phyloP scores from a whole-genome alignment of 2,329 filamentous ascomycete genomes.

The Paraphaeosphaeria sporulosa region DNA sequence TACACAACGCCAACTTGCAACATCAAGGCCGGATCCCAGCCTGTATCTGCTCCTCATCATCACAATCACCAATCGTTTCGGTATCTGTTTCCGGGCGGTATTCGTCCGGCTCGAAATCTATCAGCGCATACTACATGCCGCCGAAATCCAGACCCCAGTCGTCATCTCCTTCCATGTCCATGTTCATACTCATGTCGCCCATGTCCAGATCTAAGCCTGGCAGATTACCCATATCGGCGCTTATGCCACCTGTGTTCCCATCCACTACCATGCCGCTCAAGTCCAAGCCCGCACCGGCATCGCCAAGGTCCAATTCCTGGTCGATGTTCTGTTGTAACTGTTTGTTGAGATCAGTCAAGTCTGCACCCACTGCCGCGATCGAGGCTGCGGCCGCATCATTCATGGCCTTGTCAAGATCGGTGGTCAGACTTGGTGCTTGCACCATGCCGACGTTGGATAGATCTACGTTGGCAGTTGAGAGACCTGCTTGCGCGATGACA shows the following conservation, averaged over 20 bases:
- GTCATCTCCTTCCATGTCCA: conserved; percentile 41
- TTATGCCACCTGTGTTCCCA: conserved; percentile 29
- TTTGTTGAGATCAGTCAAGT: conserved; percentile 40
- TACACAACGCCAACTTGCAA: not conserved
- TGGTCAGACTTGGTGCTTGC: conserved; percentile 34
- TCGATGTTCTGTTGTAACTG: conserved; percentile 44
- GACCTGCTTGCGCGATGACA: conserved; percentile 29
- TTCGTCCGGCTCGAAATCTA: not conserved
- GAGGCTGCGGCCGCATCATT: conserved; percentile 44
- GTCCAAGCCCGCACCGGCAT: conserved; percentile 35
- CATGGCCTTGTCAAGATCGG: conserved; percentile 45
- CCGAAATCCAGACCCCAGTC: conserved; percentile 54
- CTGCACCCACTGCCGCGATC: conserved; percentile 34
- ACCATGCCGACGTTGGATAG: conserved; percentile 40
- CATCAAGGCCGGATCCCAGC: not conserved
- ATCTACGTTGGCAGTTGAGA: conserved; percentile 36
- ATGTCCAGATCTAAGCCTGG: conserved; percentile 41
- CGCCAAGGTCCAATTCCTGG: conserved; percentile 34
- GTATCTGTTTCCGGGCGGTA: too few species aligned
- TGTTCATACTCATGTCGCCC: conserved; percentile 39
- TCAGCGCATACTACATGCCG: conserved; percentile 30
- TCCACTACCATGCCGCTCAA: conserved; percentile 40
- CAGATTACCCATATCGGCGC: conserved; percentile 32
- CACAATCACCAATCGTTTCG: not conserved
- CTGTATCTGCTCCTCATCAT: not conserved